A percentile compares a stretch with the other conserved stretches of the same genome.
phyloP scores from a whole-genome alignment of 2,329 filamentous ascomycete species.

The Penicillium decumbens region DNA sequence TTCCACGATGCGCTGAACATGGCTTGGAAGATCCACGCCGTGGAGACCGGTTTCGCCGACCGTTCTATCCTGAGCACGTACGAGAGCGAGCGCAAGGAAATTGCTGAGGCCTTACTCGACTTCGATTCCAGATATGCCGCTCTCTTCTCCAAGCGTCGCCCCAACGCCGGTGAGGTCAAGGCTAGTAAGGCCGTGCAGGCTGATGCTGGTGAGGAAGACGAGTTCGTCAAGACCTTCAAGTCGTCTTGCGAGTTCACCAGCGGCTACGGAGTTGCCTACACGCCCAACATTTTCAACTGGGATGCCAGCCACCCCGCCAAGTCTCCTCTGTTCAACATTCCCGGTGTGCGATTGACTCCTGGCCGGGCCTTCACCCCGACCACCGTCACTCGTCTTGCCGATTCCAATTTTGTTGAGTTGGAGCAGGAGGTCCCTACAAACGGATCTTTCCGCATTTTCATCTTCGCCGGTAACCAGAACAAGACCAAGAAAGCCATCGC shows the following conservation, averaged over 20 bases:
- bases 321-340: conserved; percentile 64
- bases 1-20: conserved; percentile 71
- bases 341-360: conserved; percentile 61
- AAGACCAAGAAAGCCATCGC: conserved; percentile 59
- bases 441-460: conserved; percentile 77
- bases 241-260: conserved; percentile 87
- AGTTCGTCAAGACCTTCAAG: conserved; percentile 87
- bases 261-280: conserved; percentile 84
- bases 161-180: conserved; percentile 67
- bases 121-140: conserved; percentile 90
- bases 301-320: conserved; percentile 65
- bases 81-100: conserved; percentile 75
- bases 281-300: conserved; percentile 80
- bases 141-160: conserved; percentile 75
- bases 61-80: conserved; percentile 76
- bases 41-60: conserved; percentile 74
- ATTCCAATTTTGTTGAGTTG: conserved; percentile 83
- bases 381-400: conserved; percentile 78
- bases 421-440: conserved; percentile 88
- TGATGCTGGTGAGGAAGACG: conserved; percentile 49
- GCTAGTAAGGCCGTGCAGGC: conserved; percentile 47
- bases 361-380: conserved; percentile 73
- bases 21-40: conserved; percentile 92
- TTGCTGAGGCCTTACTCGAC: conserved; percentile 76
- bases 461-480: conserved; percentile 70